These are phyloP conservation scores for Moesziomyces parantarcticus DNA, from an alignment of 1,284 basidiomycete species.

Conservation along the genomic window DNA sequence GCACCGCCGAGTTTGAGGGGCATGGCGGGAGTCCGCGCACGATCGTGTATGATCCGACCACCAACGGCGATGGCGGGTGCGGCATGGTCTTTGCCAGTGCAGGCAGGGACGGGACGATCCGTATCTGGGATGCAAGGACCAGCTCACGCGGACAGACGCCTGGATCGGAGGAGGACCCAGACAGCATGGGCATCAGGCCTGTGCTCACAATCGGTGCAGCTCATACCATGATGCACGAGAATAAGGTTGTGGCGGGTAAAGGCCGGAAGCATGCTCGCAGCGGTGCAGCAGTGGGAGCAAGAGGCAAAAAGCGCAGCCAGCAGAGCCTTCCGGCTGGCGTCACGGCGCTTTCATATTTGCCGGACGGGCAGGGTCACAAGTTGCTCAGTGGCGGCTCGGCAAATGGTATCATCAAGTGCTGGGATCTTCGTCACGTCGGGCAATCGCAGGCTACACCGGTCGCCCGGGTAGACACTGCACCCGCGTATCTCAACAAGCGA, in stretches of 20 bases:
- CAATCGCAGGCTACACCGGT: constrained; percentile 8
- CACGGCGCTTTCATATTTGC: constrained; percentile 55
- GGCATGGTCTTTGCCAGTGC: constrained; percentile 59
- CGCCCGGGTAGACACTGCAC: constrained; percentile 14
- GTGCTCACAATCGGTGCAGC: constrained; percentile 59
- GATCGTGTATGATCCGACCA: constrained; percentile 59
- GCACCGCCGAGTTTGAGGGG: constrained; percentile 40
- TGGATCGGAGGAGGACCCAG: constrained; percentile 1
- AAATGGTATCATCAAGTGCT: constrained; percentile 61
- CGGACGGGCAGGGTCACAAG: constrained; percentile 42
- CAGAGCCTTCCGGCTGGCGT: constrained; percentile 42
- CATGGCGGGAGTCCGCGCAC: constrained; percentile 58
- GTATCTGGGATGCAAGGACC: constrained; percentile 58
- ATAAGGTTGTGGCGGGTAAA: background rate
- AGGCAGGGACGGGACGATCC: constrained; percentile 61
- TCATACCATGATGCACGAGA: constrained; percentile 22
- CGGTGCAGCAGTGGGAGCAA: background rate
- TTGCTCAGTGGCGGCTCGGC: constrained; percentile 58
- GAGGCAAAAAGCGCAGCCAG: constrained; percentile 12
- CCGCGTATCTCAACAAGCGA: background rate
- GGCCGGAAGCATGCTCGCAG: constrained; percentile 10
- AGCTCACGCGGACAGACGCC: constrained; percentile 3
- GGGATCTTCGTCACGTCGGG: constrained; percentile 59
- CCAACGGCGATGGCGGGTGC: constrained; percentile 36
- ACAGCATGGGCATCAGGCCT: constrained; percentile 11